Base-by-base conservation (phyloP, 1,139 yeast genomes). In the Magnusiomyces suaveolens region DNA sequence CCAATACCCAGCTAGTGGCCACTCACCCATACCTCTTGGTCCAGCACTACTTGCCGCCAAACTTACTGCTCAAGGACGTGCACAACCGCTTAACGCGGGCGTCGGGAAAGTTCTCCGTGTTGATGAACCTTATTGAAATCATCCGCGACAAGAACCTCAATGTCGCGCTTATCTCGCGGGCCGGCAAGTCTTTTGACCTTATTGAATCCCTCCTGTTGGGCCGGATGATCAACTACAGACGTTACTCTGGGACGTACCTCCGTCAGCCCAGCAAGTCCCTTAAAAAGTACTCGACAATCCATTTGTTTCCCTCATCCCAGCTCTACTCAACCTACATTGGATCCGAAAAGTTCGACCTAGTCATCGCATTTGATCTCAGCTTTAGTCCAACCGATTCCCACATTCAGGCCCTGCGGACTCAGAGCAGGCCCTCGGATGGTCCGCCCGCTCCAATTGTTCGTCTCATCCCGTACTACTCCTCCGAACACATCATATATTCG, bases 11-110 rank as follows among this genome's bases (percentile, higher is more conserved):
- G 68, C 74, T 83, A 47, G 94, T 89, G 2, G 82, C 94, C 36
- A 81, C 92, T 0, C 98, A 92, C 69, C 97, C 97, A 1, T 90
- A 85, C 64, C 71, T 90, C 52, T 71, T 92, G 53, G 88, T 90
- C 53, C 84, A 83, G 59, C 95, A 88, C 66, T 85, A 86, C 63
- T 78, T 88, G 77, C 97, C 97, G 26, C 88, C 87, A 65, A 84
- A 84, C 60, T 72, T 90, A 56, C 76, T 83, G 4, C 80, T 83
- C 54, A 83, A 84, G 66, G 96, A 89, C 61, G 82, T 85, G 60
- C 90, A 95, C 1, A 74, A 74, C 44, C 80, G 84, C 63, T 69
- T 90, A 53, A 85, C 85, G 16, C 90, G 84, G 52, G 83, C 94
- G 2, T 84, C 95, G 66, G 97, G 97, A 32, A 90, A 89, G 66